Evolutionary conservation across 495 filamentous ascomycete species (phyloP), one percentile per base, ranked within the genome.

Genomic region (Echria macrotheca): DNA sequence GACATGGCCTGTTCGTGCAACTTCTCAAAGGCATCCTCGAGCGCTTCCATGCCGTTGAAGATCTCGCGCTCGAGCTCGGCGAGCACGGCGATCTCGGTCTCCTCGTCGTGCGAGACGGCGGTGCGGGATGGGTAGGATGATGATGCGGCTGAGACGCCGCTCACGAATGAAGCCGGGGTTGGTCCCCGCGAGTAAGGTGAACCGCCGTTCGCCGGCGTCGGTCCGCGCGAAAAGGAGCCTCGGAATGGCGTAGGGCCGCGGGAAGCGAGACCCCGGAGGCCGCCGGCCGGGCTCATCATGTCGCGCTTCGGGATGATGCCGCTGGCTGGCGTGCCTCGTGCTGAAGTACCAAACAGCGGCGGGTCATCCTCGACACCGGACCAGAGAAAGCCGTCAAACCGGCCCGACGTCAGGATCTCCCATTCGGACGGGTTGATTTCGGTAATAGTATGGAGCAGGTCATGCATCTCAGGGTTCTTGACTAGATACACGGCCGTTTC

Each of bases 321-420:
- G 57, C 66, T 75, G 11, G 68, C 70, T 5, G 76, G 75, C 2
- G 79, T 80, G 15, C 77, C 69, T 21, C 75, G 71, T 9, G 79
- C 73, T 14, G 81, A 83, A 24, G 72, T 68, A n/a, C 67, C 68
- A 22, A 72, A 68, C 22, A 55, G 61, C 2, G 58, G 59, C 17
- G 61, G 51, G 23, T 74, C 73, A 47, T 78, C 78, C 56, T 95
- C 90, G 25, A 86, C 87, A n/a, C 91, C 91, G 35, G 87, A 91
- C 80, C 91, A 93, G 15, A 98, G 79, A 70, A 98, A 97, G 4
- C 91, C 91, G 61, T 98, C 93, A 59, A 99, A 97, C 29, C 91
- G 88, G 21, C 94, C 94, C 0, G 91, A 96, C 22, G 85, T 87
- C 24, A 99, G 78, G 33, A 99, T 91, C 31, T 99, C 94, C 90